These are phyloP conservation scores for Catunica adiposa DNA, from an alignment of 2,329 filamentous ascomycete species.

Conservation along the genomic window DNA sequence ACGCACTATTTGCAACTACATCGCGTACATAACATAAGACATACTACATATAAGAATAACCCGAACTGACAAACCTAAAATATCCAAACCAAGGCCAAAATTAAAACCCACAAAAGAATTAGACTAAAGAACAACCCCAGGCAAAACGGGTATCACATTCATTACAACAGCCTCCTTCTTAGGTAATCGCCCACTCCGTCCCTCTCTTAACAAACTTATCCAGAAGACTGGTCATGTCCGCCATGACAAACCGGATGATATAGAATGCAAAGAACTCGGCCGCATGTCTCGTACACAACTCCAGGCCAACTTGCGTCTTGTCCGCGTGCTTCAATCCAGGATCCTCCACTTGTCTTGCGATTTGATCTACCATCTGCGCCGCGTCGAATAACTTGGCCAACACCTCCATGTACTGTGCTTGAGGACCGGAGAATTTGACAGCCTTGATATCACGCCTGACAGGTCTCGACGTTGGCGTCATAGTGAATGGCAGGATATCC, in stretches of 20 bases:
- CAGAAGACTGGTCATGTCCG: constrained; percentile 66
- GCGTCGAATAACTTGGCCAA: constrained; percentile 85
- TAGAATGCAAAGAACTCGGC: constrained; percentile 98
- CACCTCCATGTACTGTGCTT: constrained; percentile 80
- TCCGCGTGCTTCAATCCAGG: constrained; percentile 81
- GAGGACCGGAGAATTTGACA: constrained; percentile 62
- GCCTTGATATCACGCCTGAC: constrained; percentile 54
- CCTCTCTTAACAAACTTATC: constrained; percentile 97
- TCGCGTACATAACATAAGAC: too few species aligned
- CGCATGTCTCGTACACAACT: constrained; percentile 81
- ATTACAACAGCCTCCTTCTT: background rate
- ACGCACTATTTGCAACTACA: too few species aligned
- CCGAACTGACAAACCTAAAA: too few species aligned
- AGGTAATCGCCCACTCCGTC: constrained; percentile 67
- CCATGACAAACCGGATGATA: constrained; percentile 83
- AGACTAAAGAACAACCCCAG: background rate
- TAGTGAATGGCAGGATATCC: constrained; percentile 64
- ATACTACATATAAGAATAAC: too few species aligned
- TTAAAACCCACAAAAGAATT: background rate
- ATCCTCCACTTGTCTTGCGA: constrained; percentile 89
- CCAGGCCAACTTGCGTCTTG: constrained; percentile 85
- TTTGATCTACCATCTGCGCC: constrained; percentile 82
- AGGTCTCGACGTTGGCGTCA: constrained; percentile 46
- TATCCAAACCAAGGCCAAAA: too few species aligned
- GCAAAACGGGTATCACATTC: background rate